Percentiles rank a stretch among this genome's conserved stretches.
Evolutionary conservation across 345 rosid species (phyloP).

Genomic region (Hibiscus tridactylites): DNA sequence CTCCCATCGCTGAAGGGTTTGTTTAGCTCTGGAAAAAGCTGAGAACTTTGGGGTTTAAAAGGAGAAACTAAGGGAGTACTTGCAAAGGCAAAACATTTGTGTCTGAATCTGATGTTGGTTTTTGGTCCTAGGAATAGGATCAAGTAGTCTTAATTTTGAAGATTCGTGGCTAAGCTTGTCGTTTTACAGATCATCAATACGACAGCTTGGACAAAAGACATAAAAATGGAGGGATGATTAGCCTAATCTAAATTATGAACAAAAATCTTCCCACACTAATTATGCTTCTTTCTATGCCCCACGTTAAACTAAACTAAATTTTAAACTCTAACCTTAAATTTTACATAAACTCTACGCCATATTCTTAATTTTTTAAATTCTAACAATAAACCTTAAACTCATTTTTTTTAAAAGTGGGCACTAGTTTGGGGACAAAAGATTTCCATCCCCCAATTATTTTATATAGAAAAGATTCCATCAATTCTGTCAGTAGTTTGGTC

Average conservation of each 20-base stretch:
- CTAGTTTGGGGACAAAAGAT: too few species aligned
- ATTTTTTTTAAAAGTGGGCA: too few species aligned
- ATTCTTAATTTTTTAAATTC: too few species aligned
- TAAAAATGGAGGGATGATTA: not conserved
- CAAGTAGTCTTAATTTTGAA: not conserved
- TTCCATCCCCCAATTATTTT: not conserved
- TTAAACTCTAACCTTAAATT: too few species aligned
- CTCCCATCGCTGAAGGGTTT: slow-evolving; percentile 29
- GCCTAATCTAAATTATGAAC: not conserved
- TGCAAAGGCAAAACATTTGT: not conserved
- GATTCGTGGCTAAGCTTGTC: not conserved
- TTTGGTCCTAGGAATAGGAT: not conserved
- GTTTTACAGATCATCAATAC: not conserved
- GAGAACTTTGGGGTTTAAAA: not conserved
- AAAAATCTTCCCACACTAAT: too few species aligned
- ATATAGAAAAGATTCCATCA: not conserved
- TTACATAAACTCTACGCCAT: too few species aligned
- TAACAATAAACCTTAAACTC: too few species aligned
- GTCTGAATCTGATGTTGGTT: not conserved
- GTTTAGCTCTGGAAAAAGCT: not conserved
- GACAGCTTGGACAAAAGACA: not conserved
- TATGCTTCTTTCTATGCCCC: too few species aligned
- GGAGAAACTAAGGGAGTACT: not conserved
- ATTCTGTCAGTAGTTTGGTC: not conserved
- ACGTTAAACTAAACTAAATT: too few species aligned